Base-by-base conservation (phyloP, 306 rosid species). In the Rubus idaeus region DNA sequence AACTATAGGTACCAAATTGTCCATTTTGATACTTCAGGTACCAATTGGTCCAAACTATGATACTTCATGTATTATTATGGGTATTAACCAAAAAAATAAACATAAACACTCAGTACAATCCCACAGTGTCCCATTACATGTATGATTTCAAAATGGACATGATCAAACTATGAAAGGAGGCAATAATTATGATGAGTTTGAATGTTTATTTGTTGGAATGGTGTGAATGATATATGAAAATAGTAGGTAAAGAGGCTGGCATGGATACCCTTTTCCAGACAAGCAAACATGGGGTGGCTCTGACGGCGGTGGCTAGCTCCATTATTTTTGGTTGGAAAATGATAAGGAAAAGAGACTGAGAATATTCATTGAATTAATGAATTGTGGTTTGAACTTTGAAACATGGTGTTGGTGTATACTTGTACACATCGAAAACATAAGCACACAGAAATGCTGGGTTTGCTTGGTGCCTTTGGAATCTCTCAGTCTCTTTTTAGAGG, bases 221-320 rank as follows among this genome's bases (percentile, higher is more conserved):
- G 46, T 42, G 70, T 64, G 49, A 53, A 76, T 17, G 70, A 20
- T 26, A 74, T 45, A 49, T 17, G 30, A 74, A 79, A 80, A 75
- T 80, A 81, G 81, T 85, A 49, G 85, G 85, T 81, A 49, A 56
- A 77, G 77, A 30, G 42, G 81, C 76, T 71, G 83, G 82, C 58
- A 35, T 81, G 84, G 81, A 79, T 63, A 77, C 70, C 84, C 75
- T 70, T 85, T 85, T 72, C 16, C 44, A 76, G 88, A 85, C 93
- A 89, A 80, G 46, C 55, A 81, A 83, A 82, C 86, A 78, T 78
- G 85, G 86, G 75, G 63, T 41, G 45, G 77, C 75, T 77, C 74
- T 72, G 26, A 67, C 72, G 75, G 73, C 84, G 52, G 67, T 77
- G 76, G 77, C 77, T 78, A 84, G 23, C 47, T 17, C 73, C 77